Evolutionary conservation across 2,329 filamentous ascomycete species (phyloP), one percentile per base, ranked within the genome.

Genomic region (Aspergillus amoenus): DNA sequence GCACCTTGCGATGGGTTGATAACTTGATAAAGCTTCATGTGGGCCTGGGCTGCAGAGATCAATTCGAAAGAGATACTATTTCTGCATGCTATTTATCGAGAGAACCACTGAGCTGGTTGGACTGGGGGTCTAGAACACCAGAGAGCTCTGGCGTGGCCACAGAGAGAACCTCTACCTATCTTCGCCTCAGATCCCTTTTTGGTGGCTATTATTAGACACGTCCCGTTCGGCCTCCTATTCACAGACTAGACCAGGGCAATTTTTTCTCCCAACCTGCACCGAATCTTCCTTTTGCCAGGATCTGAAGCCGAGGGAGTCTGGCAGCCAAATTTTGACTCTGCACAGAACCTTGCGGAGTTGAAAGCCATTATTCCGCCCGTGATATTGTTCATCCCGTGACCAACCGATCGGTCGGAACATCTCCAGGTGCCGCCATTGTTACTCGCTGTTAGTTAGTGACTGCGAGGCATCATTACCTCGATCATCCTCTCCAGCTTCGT

Each of bases 331-430:
- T 21, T 17, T 21, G 17, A 50, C 34, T 21, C n/a, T 21, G 27
- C 17, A 48, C 15, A 50, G 21, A 50, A 6, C 5, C 13, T 44
- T 22, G 22, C 13, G 9, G 5, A 45, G 43, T 17, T 45, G 43
- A 45, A 30, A 30, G 43, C 12, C 43, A 27, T 27, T 45, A 27
- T 45, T 30, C 18, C 34, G 32, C 7, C 24, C 43, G 21, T 37
- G 5, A 32, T 43, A 30, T 15, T 13, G 32, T n/a, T 4, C 27
- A 50, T 57, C 55, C 55, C 55, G 55, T 57, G 55, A 57, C 55
- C 45, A 30, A 45, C 50, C 44, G 55, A 54, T 54, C 55, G 55
- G 55, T 53, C 55, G 55, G 55, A 57, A 57, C 40, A 50, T 57
- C 50, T 57, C 50, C 55, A 55, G 42, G 53, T 52, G 48, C 47